Evolutionary conservation across 2,329 filamentous ascomycete species (phyloP).

Genomic region (Hirsutella rhossiliensis): DNA sequence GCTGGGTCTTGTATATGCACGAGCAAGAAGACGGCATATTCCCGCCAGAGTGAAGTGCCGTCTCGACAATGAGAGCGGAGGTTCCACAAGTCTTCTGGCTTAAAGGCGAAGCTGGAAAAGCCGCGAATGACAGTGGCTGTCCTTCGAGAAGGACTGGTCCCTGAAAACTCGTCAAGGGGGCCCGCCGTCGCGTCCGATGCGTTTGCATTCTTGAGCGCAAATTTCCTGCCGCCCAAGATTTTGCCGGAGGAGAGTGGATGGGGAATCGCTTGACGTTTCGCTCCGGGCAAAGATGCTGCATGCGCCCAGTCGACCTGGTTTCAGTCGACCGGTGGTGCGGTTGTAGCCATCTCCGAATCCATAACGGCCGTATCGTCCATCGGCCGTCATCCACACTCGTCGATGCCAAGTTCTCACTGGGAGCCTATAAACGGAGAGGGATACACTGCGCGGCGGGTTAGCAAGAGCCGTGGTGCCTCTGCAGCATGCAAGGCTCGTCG

Average conservation of each 20-base stretch:
- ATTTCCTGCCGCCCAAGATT: constrained; percentile 7
- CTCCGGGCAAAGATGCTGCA: constrained; percentile 25
- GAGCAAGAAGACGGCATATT: constrained; percentile 51
- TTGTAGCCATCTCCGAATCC: constrained; percentile 15
- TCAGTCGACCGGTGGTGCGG: constrained; percentile 16
- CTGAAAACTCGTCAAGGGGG: constrained; percentile 18
- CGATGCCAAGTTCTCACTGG: constrained; percentile 15
- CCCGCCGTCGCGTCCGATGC: constrained; percentile 2
- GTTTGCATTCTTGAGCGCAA: constrained; percentile 8
- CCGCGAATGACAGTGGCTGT: constrained; percentile 12
- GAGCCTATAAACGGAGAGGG: constrained; percentile 17
- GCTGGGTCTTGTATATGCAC: constrained; percentile 48
- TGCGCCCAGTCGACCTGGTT: constrained; percentile 19
- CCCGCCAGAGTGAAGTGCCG: constrained; percentile 47
- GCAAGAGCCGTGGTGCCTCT: background rate
- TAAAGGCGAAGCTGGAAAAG: constrained; percentile 40
- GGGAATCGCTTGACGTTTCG: constrained; percentile 40
- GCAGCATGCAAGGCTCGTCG: background rate
- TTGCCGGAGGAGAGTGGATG: background rate
- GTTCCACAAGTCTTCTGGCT: constrained; percentile 46
- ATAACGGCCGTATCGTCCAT: constrained; percentile 15
- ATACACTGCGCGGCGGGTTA: constrained; percentile 5
- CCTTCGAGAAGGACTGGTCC: constrained; percentile 11
- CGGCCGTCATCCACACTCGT: constrained; percentile 16
- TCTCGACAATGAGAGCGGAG: constrained; percentile 53